These are phyloP conservation scores for Annulohypoxylon nitens DNA, from an alignment of 495 filamentous ascomycete species.

Conservation along the genomic window DNA sequence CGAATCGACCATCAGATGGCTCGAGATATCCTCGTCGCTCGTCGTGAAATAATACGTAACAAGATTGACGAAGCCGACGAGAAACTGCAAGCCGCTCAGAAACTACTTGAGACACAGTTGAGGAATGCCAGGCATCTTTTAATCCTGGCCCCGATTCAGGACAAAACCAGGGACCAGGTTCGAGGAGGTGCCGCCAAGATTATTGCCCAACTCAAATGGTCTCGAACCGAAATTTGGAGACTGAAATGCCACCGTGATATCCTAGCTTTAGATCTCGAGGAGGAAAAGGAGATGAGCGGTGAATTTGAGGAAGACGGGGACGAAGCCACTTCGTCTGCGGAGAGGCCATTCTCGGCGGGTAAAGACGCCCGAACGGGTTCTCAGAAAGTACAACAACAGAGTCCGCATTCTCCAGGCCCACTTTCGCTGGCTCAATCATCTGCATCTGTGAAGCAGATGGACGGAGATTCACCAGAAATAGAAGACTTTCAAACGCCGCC, in stretches of 20 bases:
- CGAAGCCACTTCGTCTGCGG: slow-evolving; percentile 31
- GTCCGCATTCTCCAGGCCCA: slow-evolving; percentile 51
- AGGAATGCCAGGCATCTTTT: slow-evolving; percentile 94
- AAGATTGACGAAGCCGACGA: slow-evolving; percentile 89
- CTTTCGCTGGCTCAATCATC: slow-evolving; percentile 50
- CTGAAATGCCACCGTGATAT: slow-evolving; percentile 92
- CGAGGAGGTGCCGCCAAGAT: slow-evolving; percentile 86
- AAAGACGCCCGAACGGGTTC: slow-evolving; percentile 50
- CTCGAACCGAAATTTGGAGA: slow-evolving; percentile 92
- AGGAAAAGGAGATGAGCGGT: slow-evolving; percentile 68
- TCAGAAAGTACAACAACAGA: slow-evolving; percentile 45
- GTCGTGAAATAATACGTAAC: slow-evolving; percentile 82
- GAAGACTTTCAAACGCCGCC: slow-evolving; percentile 64
- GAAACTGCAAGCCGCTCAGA: slow-evolving; percentile 77
- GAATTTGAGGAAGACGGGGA: slow-evolving; percentile 47
- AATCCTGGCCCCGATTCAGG: slow-evolving; percentile 87
- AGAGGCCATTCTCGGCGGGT: slow-evolving; percentile 41
- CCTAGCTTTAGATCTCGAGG: slow-evolving; percentile 83
- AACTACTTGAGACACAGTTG: slow-evolving; percentile 82
- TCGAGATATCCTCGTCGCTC: slow-evolving; percentile 82
- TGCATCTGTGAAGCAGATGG: slow-evolving; percentile 47
- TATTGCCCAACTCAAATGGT: slow-evolving; percentile 92
- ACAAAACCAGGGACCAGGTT: slow-evolving; percentile 86
- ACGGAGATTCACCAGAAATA: slow-evolving; percentile 53
- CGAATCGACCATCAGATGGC: slow-evolving; percentile 84